Conservation (phyloP, 441 rosid genomes). For the Viola pubescens region DNA sequence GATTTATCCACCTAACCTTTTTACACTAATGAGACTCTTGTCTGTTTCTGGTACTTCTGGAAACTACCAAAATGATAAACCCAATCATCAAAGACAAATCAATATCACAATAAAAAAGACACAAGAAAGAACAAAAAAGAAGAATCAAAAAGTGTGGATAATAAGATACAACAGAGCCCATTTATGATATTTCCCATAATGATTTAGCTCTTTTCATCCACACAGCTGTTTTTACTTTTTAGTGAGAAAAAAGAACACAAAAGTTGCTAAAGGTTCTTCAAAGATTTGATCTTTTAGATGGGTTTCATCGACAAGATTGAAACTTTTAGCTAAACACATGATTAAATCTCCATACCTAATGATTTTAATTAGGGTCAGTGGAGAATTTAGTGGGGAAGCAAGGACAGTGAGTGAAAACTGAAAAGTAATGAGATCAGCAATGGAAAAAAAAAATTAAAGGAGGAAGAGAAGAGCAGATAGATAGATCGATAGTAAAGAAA, state of each 20-base stretch:
- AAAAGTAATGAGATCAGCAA: slow-evolving; percentile 16
- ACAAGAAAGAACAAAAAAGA: too few relatives aligned
- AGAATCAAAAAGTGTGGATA: too few relatives aligned
- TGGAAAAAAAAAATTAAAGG: slow-evolving; percentile 4
- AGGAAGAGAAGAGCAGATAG: too few relatives aligned
- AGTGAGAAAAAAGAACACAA: not conserved
- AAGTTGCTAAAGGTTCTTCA: not conserved
- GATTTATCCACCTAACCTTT: slow-evolving; percentile 17
- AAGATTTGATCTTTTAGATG: too few relatives aligned
- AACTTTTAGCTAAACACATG: too few relatives aligned
- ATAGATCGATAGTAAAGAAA: too few relatives aligned
- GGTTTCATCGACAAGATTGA: too few relatives aligned
- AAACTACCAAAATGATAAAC: slow-evolving; percentile 26
- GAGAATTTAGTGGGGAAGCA: too few relatives aligned
- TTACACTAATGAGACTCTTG: slow-evolving; percentile 23
- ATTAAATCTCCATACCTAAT: too few relatives aligned
- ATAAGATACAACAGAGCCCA: slow-evolving; percentile 3
- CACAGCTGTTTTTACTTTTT: slow-evolving; percentile 19
- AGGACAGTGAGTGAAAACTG: not conserved
- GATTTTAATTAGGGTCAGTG: too few relatives aligned
- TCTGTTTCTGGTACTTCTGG: slow-evolving; percentile 35
- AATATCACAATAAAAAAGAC: slow-evolving; percentile 2
- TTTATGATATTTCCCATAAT: slow-evolving; percentile 23
- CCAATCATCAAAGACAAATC: slow-evolving; percentile 26
- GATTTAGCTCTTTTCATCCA: slow-evolving; percentile 24